These are phyloP conservation scores for Camelina sativa DNA, from an alignment of 345 rosid genomes.

Conservation along the genomic window DNA sequence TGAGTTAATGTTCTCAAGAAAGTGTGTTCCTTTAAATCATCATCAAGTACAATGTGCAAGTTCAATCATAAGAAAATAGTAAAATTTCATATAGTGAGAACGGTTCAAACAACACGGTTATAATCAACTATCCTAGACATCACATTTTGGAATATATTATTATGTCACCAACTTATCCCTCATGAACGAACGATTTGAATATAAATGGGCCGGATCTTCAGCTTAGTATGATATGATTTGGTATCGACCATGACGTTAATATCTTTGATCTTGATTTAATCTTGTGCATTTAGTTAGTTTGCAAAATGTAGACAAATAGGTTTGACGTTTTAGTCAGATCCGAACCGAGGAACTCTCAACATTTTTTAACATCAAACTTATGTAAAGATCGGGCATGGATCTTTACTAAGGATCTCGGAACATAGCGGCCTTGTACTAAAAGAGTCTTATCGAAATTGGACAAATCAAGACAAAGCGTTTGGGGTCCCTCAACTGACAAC, in stretches of 20 bases:
- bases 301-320: neutral
- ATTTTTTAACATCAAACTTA: neutral
- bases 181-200: neutral
- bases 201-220: neutral
- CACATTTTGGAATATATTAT: neutral
- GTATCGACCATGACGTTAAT: neutral
- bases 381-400: neutral
- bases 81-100: neutral
- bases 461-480: constrained; percentile 17
- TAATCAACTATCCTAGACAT: neutral
- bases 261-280: neutral
- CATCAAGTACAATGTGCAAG: neutral
- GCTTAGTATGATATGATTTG: neutral
- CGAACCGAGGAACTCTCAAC: neutral
- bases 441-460: constrained; percentile 12
- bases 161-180: neutral
- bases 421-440: neutral
- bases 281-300: neutral
- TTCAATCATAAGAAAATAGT: neutral
- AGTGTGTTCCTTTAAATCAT: neutral
- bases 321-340: neutral
- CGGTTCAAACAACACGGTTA: neutral
- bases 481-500: constrained; percentile 43
- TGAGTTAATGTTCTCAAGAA: constrained; percentile 6
- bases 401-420: neutral